Base-by-base conservation (phyloP, 176 grass and related monocot genomes). In the Carex littledalei region DNA sequence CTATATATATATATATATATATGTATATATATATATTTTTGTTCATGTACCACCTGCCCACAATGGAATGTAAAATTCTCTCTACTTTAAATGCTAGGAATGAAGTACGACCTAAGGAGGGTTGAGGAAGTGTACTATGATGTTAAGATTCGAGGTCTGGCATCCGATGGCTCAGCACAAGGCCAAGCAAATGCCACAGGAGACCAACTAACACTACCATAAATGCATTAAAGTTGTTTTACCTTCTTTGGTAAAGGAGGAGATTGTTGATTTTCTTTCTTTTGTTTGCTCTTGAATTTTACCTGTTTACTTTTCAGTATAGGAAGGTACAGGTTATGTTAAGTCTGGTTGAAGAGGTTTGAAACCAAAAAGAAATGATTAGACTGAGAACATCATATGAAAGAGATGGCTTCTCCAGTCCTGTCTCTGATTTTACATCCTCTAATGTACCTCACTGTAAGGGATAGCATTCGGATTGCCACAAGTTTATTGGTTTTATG, bases 41-140 rank as follows among this genome's bases (percentile, higher is more conserved):
- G 66, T 67, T 1, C 13, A 75, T 56, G 17, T 67, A 47, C 57
- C 5, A 56, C 58, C 0, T n/a, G 7, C 31, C 37, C 29, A 31
- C 22, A 8, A 63, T 2, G 8, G 20, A 77, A 32, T 31, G 13
- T 78, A 15, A 78, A 31, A 32, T 8, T 53, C 26, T 75, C 17
- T 20, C 1, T 39, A 20, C 14, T 62, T 81, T 66, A 54, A 32
- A 86, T 86, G 54, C 14, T 86, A 98, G 93, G 95, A 76, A 98
- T 94, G 95, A 98, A 95, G 85, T 98, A 98, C 83, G 95, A 98
- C 74, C 84, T 98, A 53, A 94, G 93, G 74, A 94, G 93, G 83
- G 93, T 98, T 49, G 95, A 98, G 82, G 95, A 98, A 80, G 95
- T 98, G 6, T 98, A 90, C 76, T 98, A 98, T 68, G 96, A 98